Conservation (phyloP, 2,329 filamentous ascomycete genomes). For the Colletotrichum nymphaeae region DNA sequence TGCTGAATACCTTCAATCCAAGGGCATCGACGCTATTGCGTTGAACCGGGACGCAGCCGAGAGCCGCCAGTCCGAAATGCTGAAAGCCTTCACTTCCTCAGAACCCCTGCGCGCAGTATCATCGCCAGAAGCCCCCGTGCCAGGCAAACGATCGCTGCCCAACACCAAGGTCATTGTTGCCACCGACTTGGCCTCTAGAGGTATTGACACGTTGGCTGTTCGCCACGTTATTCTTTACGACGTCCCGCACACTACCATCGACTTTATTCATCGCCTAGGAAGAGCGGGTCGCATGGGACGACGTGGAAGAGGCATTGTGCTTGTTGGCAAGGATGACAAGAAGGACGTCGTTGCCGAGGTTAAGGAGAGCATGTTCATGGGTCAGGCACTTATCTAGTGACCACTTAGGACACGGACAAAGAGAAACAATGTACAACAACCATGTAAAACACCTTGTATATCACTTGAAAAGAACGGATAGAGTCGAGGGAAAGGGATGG, state of each 20-base stretch:
- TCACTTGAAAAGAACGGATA: neutral
- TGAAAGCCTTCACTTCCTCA: constrained; percentile 77
- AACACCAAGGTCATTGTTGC: constrained; percentile 94
- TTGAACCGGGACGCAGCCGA: constrained; percentile 87
- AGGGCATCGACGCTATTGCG: constrained; percentile 89
- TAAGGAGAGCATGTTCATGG: constrained; percentile 87
- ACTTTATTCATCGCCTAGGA: constrained; percentile 96
- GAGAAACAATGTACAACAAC: constrained; percentile 10
- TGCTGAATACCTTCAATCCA: constrained; percentile 80
- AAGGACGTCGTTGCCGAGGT: constrained; percentile 93
- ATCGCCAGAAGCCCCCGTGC: constrained; percentile 41
- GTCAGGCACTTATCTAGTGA: constrained; percentile 77
- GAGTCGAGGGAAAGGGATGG: neutral
- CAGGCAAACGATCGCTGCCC: constrained; percentile 64
- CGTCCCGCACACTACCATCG: constrained; percentile 97
- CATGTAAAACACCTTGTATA: constrained; percentile 24
- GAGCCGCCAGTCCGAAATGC: constrained; percentile 79
- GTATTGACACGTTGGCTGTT: constrained; percentile 93
- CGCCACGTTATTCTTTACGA: constrained; percentile 94
- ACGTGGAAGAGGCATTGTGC: constrained; percentile 87
- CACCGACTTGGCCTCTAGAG: constrained; percentile 90
- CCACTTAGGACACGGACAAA: neutral
- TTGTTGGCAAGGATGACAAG: constrained; percentile 90
- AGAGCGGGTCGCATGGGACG: constrained; percentile 93
- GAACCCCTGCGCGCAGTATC: constrained; percentile 51